Base-by-base conservation (phyloP, 495 filamentous ascomycete species). In the Penicillium cataractarum region DNA sequence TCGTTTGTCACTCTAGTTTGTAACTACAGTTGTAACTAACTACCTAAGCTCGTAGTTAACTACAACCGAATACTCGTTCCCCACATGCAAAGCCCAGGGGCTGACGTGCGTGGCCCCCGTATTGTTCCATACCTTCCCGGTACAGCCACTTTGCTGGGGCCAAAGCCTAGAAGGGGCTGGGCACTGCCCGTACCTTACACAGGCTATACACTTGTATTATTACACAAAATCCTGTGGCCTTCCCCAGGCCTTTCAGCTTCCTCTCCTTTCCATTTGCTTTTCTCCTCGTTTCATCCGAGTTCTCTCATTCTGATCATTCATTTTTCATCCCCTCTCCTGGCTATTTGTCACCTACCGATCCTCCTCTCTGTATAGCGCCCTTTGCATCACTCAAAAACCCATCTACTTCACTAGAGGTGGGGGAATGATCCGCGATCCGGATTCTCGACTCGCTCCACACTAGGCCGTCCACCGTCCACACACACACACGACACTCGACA, bases 351-450 rank as follows among this genome's bases (percentile, higher is more conserved):
- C 19, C 19, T 46, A 22, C 13, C 13, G 29, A 31, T 31, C 6
- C 6, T 24, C n/a, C 21, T 12, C n/a, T 6, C 9, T 46, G 42
- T 24, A 24, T 8, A 22, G 21, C n/a, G 42, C 42, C 17, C 21
- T 22, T 46, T 46, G 21, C 55, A 48, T 46, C 22, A 9, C 22
- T 33, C 15, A 6, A 48, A n/a, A n/a, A 51, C 26, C 29, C 49
- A 48, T 37, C 24, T 7, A 40, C 42, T 17, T 24, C n/a, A 17
- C 19, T 32, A 6, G 22, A 21, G 35, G 64, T 67, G 70, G 70
- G 70, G 67, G 63, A 70, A 70, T 65, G 70, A 65, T 64, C 70
- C 60, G 65, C 67, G 61, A 65, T 52, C 63, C 70, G 59, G 55
- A 62, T 64, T 62, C 61, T 63, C 60, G 51, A 60, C 49, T 70